Evolutionary conservation across 345 rosid species (phyloP), one percentile per base, ranked within the genome.

Genomic region (Brassica carinata): DNA sequence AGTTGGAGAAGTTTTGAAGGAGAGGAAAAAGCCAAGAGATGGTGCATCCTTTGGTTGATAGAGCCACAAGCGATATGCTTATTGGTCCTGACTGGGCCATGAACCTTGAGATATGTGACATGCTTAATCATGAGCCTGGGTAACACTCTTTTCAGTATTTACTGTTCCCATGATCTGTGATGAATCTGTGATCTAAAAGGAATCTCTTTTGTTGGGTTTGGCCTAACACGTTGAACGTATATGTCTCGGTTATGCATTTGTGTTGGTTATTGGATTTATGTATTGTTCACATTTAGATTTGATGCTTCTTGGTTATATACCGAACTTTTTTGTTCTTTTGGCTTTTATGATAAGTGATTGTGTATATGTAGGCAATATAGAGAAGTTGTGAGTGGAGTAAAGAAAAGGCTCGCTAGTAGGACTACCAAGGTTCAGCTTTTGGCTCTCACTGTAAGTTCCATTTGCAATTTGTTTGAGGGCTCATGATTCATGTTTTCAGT

Each of bases 71-170:
- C 87, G 99, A 94, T 85, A 87, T 93, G 97, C 87, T 96, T 83
- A 92, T 92, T 85, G 98, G 99, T n/a, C 98, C 99, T 72, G 99
- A 96, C 80, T 96, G 99, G 99, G 95, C 99, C 17, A 90, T 91
- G 97, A 96, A 96, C 83, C 89, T 96, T 68, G 98, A 96, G 99
- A 96, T 96, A 90, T 96, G 97, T 76, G 98, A 96, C 76, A 87
- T 91, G 86, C 94, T 95, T 85, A 96, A 92, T 81, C 97, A 84
- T 65, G 97, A 96, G 82, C 98, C 97, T 38, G 92, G 90, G 97
- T 92, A 87, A 65, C 82, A 55, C 36, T n/a, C 13, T 51, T 8
- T 40, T 29, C 29, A 59, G 29, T 61, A 2, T 8, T 38, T 55
- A 2, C 15, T 48, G 45, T 62, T 59, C 58, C 19, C 33, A 34